phyloP scores from a whole-genome alignment of 1,284 basidiomycete genomes.

The Sparassis latifolia region DNA sequence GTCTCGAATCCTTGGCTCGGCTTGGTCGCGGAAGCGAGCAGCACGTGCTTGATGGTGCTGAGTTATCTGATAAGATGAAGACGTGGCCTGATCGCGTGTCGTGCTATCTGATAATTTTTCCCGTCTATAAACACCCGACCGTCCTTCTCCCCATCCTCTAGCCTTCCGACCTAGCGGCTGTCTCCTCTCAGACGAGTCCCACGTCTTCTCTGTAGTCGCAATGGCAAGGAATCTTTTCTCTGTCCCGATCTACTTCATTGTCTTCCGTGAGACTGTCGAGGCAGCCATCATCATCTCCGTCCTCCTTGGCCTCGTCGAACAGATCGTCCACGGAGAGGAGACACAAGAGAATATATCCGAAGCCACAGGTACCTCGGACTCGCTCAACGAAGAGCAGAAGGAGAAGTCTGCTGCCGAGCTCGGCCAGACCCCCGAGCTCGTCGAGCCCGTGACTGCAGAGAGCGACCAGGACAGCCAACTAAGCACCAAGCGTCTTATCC shows the following conservation, averaged over 20 bases:
- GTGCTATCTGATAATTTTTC: constrained; percentile 14
- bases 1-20: no score
- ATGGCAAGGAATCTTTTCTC: constrained; percentile 70
- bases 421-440: constrained; percentile 18
- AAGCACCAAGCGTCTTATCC: constrained; percentile 35
- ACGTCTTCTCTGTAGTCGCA: constrained; percentile 9
- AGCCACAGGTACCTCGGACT: constrained; percentile 3
- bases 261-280: constrained; percentile 87
- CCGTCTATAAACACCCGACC: neutral
- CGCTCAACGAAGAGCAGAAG: neutral
- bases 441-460: constrained; percentile 4
- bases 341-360: constrained; percentile 8
- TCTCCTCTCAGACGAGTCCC: constrained; percentile 12
- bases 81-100: neutral
- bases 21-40: no score
- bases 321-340: constrained; percentile 52
- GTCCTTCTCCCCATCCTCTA: constrained; percentile 7
- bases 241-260: constrained; percentile 82
- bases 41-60: no score
- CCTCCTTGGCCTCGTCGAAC: constrained; percentile 78
- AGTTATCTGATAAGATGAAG: constrained; percentile 10
- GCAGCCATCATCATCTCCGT: constrained; percentile 86
- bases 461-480: constrained; percentile 17
- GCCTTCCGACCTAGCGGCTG: neutral
- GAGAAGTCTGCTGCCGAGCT: constrained; percentile 1